A percentile compares a stretch with the other conserved stretches of the same genome.
Evolutionary conservation across 2,329 filamentous ascomycete species (phyloP).

Genomic region (Colletotrichum orchidophilum): DNA sequence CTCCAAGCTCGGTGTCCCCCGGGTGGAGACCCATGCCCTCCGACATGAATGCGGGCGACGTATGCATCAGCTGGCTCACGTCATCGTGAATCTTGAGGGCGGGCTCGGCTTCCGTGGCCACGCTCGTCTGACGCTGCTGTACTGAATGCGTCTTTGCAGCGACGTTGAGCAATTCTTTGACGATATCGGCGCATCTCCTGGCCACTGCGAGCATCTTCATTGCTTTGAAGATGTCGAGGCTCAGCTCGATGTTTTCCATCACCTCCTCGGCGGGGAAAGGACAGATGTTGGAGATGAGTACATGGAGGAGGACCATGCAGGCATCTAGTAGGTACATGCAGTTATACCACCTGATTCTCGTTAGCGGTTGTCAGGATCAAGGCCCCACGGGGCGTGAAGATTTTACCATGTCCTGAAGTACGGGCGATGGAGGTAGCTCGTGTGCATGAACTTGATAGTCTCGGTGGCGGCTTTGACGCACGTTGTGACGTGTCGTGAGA

Average conservation of each 20-base stretch:
- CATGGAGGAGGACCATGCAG: slow-evolving; percentile 29
- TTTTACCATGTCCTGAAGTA: slow-evolving; percentile 28
- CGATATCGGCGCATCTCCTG: slow-evolving; percentile 30
- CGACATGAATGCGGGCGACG: slow-evolving; percentile 1
- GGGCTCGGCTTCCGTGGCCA: neutral
- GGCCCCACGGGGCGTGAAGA: neutral
- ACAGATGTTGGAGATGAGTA: slow-evolving; percentile 30
- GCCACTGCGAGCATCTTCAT: slow-evolving; percentile 33
- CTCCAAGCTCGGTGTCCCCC: slow-evolving; percentile 2
- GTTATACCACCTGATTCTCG: slow-evolving; percentile 24
- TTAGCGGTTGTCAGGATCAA: neutral
- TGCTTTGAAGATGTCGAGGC: slow-evolving; percentile 31
- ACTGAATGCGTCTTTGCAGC: neutral
- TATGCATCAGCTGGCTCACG: neutral
- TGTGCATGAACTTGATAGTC: slow-evolving; percentile 30
- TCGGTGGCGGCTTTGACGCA: slow-evolving; percentile 26
- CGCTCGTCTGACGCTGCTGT: neutral
- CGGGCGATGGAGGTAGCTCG: slow-evolving; percentile 26
- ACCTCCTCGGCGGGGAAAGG: slow-evolving; percentile 20
- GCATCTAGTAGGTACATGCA: slow-evolving; percentile 32
- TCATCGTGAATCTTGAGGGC: neutral
- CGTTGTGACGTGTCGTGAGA: slow-evolving; percentile 6
- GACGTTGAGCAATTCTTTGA: slow-evolving; percentile 20
- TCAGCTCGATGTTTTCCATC: slow-evolving; percentile 29
- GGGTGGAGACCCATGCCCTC: neutral